Evolutionary conservation across 345 rosid species (phyloP).

Genomic region (Camelina laxa): DNA sequence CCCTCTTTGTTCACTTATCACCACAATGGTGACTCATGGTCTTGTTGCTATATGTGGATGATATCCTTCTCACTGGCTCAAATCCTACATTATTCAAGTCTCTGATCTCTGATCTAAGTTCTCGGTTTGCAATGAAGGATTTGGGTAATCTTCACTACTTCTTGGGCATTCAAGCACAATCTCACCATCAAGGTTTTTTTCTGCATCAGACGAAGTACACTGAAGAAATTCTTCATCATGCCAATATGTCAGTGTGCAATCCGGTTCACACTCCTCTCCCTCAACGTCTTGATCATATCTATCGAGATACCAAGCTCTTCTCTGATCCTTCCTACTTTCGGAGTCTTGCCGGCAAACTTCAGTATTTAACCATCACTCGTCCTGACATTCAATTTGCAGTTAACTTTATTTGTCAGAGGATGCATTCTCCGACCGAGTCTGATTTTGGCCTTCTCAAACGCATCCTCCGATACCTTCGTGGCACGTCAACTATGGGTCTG

Average conservation of each 20-base stretch:
- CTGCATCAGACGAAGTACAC: no score
- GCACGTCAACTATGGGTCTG: accelerated
- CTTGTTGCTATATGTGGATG: not conserved
- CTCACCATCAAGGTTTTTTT: no score
- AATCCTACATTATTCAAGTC: no score
- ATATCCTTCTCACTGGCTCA: no score
- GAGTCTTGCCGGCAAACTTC: not conserved
- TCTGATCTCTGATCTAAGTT: no score
- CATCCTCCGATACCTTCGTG: accelerated
- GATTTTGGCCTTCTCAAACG: not conserved
- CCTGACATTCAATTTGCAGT: not conserved
- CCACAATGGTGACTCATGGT: not conserved
- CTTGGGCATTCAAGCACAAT: no score
- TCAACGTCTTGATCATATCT: accelerated
- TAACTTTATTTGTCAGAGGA: not conserved
- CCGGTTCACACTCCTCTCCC: not conserved
- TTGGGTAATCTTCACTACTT: no score
- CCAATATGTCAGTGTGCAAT: not conserved
- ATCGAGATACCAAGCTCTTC: accelerated
- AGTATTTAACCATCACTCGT: not conserved
- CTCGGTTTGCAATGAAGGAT: no score
- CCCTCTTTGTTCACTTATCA: not conserved
- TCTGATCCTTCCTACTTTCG: not conserved
- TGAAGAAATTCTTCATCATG: no score
- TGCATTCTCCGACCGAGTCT: not conserved